phyloP scores from a whole-genome alignment of 2,329 filamentous ascomycete genomes.

The Clarireedia monteithiana region DNA sequence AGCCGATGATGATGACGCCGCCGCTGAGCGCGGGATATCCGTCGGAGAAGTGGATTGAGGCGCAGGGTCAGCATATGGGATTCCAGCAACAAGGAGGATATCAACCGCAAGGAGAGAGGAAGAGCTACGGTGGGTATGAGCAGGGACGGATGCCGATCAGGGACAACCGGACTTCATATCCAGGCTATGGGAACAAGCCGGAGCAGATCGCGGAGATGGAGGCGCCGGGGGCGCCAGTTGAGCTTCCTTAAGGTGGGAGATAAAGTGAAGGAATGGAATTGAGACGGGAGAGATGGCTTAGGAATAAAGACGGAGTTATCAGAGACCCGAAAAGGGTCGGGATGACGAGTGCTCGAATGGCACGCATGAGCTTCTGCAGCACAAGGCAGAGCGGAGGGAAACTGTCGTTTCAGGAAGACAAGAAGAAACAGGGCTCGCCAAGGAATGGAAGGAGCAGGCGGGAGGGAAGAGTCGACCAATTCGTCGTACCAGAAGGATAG shows the following conservation, averaged over 20 bases:
- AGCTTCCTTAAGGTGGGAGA: neutral
- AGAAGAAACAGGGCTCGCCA: neutral
- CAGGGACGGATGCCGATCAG: neutral
- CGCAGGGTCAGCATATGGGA: neutral
- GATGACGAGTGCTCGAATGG: neutral
- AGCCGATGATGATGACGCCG: conserved; percentile 2
- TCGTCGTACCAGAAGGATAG: neutral
- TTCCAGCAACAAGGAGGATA: neutral
- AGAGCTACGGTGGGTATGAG: neutral
- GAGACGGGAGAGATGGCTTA: neutral
- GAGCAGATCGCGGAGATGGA: conserved; percentile 4
- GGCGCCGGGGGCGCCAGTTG: neutral
- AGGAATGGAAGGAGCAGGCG: neutral
- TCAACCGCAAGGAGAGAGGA: neutral
- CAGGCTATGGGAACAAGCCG: neutral
- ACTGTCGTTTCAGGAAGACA: conserved; percentile 1
- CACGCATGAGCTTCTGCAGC: neutral
- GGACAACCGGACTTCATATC: neutral
- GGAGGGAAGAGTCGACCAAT: neutral
- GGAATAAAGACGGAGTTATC: neutral
- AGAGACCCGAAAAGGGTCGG: neutral
- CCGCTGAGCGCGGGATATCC: conserved; percentile 1
- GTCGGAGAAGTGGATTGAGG: conserved; percentile 3
- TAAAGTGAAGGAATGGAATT: neutral
- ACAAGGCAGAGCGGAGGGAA: neutral